Evolutionary conservation across 2,329 filamentous ascomycete genomes (phyloP), one percentile per base, ranked within the genome.

Genomic region (Chaetomiaceae sp.): DNA sequence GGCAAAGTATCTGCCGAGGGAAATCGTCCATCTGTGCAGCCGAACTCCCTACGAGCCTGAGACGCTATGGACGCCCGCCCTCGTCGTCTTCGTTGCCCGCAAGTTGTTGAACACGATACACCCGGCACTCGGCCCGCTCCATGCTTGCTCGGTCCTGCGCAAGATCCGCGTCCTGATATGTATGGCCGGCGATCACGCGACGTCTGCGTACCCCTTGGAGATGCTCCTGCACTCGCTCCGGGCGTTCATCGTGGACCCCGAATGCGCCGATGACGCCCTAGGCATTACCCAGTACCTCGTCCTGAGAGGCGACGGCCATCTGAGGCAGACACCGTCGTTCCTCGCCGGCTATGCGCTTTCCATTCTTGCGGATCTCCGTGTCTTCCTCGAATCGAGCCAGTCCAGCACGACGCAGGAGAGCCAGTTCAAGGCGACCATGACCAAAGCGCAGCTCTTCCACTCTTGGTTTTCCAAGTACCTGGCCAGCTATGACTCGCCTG

Each of bases 241-340:
- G 9, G 83, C 84, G 0, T 95, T 91, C 60, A 75, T 97, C 6
- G 85, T 86, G 1, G 87, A 97, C 61, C 79, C 85, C 0, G 87
- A 95, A 65, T 97, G 92, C 68, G 88, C 91, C 9, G 89, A 96
- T 65, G 94, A 99, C 72, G 85, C 89, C 1, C 77, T 97, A 40
- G 92, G 91, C 0, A 81, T 99, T 31, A 84, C 88, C 55, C 87
- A 90, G 67, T 96, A 95, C 69, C 78, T 99, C 1, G 75, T 97
- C 14, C 75, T 81, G 6, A 79, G 80, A 47, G 91, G 92, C 7
- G 72, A 74, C 15, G 62, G 72, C 5, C 84, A 92, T 65, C 75
- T 99, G 4, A 71, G 69, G 3, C 75, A 80, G 29, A 76, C 79
- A 0, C 84, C 90, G 0, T 85, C 84, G 0, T 96, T 96, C 63